A percentile compares a stretch with the other conserved stretches of the same genome.
Evolutionary conservation across 495 filamentous ascomycete species (phyloP).

Genomic region (Trichoderma parareesei): DNA sequence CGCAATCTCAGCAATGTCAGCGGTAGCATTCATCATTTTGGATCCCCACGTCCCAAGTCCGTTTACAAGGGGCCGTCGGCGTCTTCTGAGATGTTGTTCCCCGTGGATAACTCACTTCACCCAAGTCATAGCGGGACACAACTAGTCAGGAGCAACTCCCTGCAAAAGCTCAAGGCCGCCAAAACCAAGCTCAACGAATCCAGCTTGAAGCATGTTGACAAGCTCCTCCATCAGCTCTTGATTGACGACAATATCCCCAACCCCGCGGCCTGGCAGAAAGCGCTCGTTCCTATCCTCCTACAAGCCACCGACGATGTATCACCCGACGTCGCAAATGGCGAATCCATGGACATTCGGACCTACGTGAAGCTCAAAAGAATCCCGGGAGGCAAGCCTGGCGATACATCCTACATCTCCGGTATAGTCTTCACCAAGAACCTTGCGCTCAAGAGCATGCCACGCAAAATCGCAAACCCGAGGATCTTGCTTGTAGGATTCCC

Average conservation of each 20-base stretch:
- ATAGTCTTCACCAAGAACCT: constrained; percentile 97
- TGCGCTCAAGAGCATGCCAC: constrained; percentile 89
- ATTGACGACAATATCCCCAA: constrained; percentile 67
- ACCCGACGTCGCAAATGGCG: constrained; percentile 77
- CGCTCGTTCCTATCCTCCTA: constrained; percentile 82
- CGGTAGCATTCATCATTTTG: constrained; percentile 49
- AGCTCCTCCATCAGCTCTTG: constrained; percentile 74
- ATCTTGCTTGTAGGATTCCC: constrained; percentile 93
- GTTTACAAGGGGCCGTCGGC: constrained; percentile 32
- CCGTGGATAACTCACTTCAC: constrained; percentile 27
- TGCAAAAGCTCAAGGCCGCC: constrained; percentile 66
- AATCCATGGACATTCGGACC: constrained; percentile 97
- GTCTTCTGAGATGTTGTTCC: constrained; percentile 34
- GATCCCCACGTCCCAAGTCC: constrained; percentile 58
- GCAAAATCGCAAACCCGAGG: constrained; percentile 72
- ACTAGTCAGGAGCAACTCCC: constrained; percentile 74
- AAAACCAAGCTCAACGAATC: constrained; percentile 76
- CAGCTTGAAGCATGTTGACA: constrained; percentile 80
- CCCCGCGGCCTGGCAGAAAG: constrained; percentile 74
- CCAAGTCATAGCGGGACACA: constrained; percentile 39
- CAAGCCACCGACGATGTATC: constrained; percentile 92
- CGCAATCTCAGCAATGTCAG: constrained; percentile 75
- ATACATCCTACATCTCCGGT: constrained; percentile 90
- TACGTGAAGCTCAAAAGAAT: constrained; percentile 98
- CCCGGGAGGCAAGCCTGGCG: constrained; percentile 76